Base-by-base conservation (phyloP, 176 grass and related monocot species). In the Typha latifolia region DNA sequence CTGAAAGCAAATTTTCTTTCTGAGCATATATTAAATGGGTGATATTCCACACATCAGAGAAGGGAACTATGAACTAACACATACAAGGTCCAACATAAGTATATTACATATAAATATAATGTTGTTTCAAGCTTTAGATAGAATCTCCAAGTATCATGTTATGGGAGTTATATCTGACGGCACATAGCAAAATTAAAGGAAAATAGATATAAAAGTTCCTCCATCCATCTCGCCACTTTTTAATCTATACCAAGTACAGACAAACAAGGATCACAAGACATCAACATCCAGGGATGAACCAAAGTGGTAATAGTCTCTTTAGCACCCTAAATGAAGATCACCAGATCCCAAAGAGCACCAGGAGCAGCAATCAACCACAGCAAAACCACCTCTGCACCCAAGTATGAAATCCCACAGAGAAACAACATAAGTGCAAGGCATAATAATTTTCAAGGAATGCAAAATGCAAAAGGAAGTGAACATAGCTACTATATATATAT, bases 341-440 rank as follows among this genome's bases (percentile, higher is more conserved):
- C 59, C 79, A 66, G 49, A 55, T 76, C 31, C 16, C 51, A 7
- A 43, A 12, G 65, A 32, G 32, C 56, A 32, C 63, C 23, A 68
- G 12, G 32, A 67, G 37, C 64, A 74, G 47, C 64, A 37, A 57
- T 82, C 63, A 82, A 77, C 61, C 32, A 26, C 80, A 82, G 72
- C 80, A 82, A 67, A 82, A 75, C 72, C 72, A 76, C 75, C 61
- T 71, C 80, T 82, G 73, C 50, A 76, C 13, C 61, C 37, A 31
- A 77, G 69, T 14, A 26, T 14, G 7, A 61, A 71, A 66, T 21
- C 5, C 59, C 7, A 48, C 3, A 65, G 32, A 57, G 50, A 63
- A 56, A 34, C 37, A 43, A 43, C 37, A 10, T 43, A 43, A 43
- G 37, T 43, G 37, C 37, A 43, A 43, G 37, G 37, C 5, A 43